Base-by-base conservation (phyloP, 306 rosid genomes). In the Fagus crenata region DNA sequence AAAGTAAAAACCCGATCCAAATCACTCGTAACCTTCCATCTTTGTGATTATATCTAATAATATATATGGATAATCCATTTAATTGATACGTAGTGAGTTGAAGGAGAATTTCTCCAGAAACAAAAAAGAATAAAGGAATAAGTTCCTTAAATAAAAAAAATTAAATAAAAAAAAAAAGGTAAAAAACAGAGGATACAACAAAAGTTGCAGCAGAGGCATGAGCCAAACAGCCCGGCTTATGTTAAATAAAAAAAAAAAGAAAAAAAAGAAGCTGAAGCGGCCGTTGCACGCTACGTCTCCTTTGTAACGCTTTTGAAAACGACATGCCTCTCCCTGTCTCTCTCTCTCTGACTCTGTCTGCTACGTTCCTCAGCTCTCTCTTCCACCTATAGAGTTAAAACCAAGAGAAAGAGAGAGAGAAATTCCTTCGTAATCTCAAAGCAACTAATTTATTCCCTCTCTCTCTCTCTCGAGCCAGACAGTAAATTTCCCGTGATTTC, bases 231-330 rank as follows among this genome's bases (percentile, higher is more conserved):
- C 70, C 85, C 87, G 85, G 76, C 83, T 77, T 78, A 46, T 76
- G 28, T 3, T 9, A 46, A 46, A 46, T 9, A 46, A 46, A 46
- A 46, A 43, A 39, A 3, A 3, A 39, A 39, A 1, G 0, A 39
- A 39, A 2, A 56, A 28, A 68, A 17, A 39, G 17, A 7, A n/a
- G 75, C 81, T 33, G 53, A 85, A 82, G 89, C 96, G 89, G 89
- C 88, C 88, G 91, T 84, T 86, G 86, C 85, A 92, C 90, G 89
- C 86, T 82, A 78, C 87, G 80, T 79, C 80, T 68, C 72, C 85
- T 46, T 68, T 42, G 78, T 72, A 85, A 85, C 86, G 86, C 75
- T 77, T 70, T 75, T 72, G 90, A 89, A 77, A 80, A 56, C 83
- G 85, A 88, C 90, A 56, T 81, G 35, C 81, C 81, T 9, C 37